These are phyloP conservation scores for Eucalyptus tenuipes DNA, from an alignment of 345 rosid genomes.

Conservation along the genomic window DNA sequence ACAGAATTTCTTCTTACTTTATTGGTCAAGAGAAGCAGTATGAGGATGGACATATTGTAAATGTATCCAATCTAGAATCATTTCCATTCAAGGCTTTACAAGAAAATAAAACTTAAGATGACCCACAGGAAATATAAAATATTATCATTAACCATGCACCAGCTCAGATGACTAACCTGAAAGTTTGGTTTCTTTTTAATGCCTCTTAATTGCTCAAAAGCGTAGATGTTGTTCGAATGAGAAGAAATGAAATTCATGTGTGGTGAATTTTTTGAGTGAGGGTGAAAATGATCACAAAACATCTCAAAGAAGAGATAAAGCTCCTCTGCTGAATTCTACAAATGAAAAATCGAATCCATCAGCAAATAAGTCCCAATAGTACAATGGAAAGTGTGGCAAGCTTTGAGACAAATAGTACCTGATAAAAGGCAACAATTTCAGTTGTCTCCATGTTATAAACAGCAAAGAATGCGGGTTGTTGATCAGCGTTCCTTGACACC, in stretches of 20 bases:
- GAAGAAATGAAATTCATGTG: slow-evolving; percentile 77
- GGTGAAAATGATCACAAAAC: slow-evolving; percentile 68
- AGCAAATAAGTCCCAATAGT: background rate
- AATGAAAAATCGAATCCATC: background rate
- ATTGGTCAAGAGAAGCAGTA: background rate
- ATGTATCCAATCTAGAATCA: background rate
- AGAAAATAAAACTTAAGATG: background rate
- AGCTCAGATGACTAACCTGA: slow-evolving; percentile 27
- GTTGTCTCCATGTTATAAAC: slow-evolving; percentile 98
- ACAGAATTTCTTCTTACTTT: background rate
- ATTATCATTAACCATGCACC: background rate
- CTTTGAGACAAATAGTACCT: slow-evolving; percentile 30
- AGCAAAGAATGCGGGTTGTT: slow-evolving; percentile 75
- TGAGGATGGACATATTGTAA: background rate
- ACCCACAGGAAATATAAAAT: background rate
- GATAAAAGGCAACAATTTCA: slow-evolving; percentile 87
- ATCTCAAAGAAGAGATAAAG: slow-evolving; percentile 77
- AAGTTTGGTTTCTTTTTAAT: slow-evolving; percentile 56
- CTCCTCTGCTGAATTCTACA: slow-evolving; percentile 83
- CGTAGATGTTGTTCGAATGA: slow-evolving; percentile 70
- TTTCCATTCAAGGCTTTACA: background rate
- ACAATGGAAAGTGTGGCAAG: background rate
- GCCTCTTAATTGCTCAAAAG: slow-evolving; percentile 60
- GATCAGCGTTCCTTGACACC: slow-evolving; percentile 62
- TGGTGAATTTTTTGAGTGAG: slow-evolving; percentile 45